Conservation (phyloP, 1,284 basidiomycete genomes). For the Coniferiporia sulphurascens region DNA sequence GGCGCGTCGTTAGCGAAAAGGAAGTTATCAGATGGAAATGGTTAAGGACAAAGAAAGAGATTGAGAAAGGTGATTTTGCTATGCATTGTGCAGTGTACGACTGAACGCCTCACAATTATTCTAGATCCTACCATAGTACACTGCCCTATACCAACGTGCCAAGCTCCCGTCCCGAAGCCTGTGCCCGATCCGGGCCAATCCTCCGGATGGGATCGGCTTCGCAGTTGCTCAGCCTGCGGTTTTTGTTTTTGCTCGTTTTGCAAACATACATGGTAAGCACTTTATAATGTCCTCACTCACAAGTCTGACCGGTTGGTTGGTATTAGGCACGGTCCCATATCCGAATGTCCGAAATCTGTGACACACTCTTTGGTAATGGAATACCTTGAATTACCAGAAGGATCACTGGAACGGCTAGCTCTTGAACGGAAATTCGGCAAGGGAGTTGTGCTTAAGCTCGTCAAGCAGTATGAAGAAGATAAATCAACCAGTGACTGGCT, state of each 20-base stretch:
- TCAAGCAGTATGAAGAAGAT: constrained; percentile 60
- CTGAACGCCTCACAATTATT: neutral
- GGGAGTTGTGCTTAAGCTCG: constrained; percentile 49
- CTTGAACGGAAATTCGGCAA: constrained; percentile 64
- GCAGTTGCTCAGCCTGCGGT: constrained; percentile 60
- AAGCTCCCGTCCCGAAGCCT: constrained; percentile 59
- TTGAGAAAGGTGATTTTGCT: constrained; percentile 55
- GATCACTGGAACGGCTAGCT: constrained; percentile 38
- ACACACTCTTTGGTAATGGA: constrained; percentile 56
- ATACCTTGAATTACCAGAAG: constrained; percentile 52
- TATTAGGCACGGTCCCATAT: constrained; percentile 68
- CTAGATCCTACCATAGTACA: constrained; percentile 70
- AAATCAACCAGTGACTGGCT: constrained; percentile 63
- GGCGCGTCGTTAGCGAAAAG: constrained; percentile 57
- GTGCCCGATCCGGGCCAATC: constrained; percentile 39
- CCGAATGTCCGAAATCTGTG: constrained; percentile 57
- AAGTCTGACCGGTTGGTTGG: constrained; percentile 1
- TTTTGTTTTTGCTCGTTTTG: constrained; percentile 76
- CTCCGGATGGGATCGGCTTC: constrained; percentile 61
- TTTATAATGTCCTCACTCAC: neutral
- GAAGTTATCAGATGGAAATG: constrained; percentile 67
- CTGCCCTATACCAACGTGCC: constrained; percentile 71
- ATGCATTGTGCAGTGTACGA: neutral
- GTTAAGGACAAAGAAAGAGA: constrained; percentile 60
- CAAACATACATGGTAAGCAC: constrained; percentile 59